Base-by-base conservation (phyloP, 257 asterid species). In the Petunia axillaris region DNA sequence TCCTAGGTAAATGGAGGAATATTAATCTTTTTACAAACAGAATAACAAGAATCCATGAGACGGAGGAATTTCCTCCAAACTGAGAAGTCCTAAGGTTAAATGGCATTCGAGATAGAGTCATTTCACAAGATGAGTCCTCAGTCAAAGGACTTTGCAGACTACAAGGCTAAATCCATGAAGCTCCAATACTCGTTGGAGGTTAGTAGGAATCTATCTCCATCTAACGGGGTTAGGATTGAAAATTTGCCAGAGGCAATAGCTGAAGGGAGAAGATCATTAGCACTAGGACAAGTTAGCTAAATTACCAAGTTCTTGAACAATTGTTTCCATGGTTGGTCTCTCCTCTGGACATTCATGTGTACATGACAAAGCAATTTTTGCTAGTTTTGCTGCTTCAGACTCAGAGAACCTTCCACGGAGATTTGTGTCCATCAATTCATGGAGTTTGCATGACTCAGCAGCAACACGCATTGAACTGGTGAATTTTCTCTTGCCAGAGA, bases 271-370 rank as follows among this genome's bases (percentile, higher is more conserved):
- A 70, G 39, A 48, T 78, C 80, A 79, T 7, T 60, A 65, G 14
- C 16, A 6, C 62, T 75, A 74, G 79, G 57, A 46, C 0, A 79
- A 48, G 82, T 52, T 74, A 64, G 43, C 48, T 70, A 64, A 86
- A 74, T 58, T 75, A 80, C 82, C 53, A 43, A 91, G 87, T 77
- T 87, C 92, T 16, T 84, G 84, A 2, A 86, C 82, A 58, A 93
- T 59, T 39, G 83, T 66, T 43, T 92, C 97, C 91, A 91, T 85
- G 13, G 87, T 81, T 1, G 97, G 98, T 39, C 99, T 88, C 82
- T 91, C 97, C 25, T 91, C 97, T 0, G 97, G 94, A 10, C 82
- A 87, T 71, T 90, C 97, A 14, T 84, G 86, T 4, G 96, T 92
- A 39, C 98, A 92, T 79, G 75, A 10, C 58, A 89, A 84, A 50